Base-by-base conservation (phyloP, 2,329 filamentous ascomycete species). In the Eutypella sp. region DNA sequence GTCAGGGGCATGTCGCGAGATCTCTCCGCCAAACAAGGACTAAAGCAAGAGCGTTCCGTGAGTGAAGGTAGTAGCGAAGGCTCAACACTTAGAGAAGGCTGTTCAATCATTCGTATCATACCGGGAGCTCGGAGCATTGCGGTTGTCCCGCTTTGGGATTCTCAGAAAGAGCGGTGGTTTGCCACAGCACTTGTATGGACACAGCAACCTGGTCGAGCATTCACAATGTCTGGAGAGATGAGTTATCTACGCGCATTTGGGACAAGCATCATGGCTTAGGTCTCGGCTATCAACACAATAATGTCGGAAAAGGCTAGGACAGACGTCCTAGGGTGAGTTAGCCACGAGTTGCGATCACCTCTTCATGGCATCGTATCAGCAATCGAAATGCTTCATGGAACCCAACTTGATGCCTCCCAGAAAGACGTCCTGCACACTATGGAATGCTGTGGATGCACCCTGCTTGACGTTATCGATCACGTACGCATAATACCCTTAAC, bases 271-370 rank as follows among this genome's bases (percentile, higher is more conserved):
- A 80, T 81, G 68, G 70, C 75, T 0, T 79, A 84, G 44, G 64
- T 83, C 1, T 70, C 73, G 0, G 67, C 74, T 2, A 49, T 78
- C 4, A 60, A 69, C 10, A 55, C 64, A 0, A 45, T 61, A 10
- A 56, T 60, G 9, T 65, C 67, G 0, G 68, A 73, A 27, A 71
- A 66, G 43, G 73, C 76, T 25, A 81, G 81, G 56, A 73, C 73
- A 2, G 78, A 82, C 46, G 75, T 81, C 29, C 70, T 84, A 7
- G 75, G 76, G 1, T 81, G 75, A 1, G 72, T 84, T 5, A 80
- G 75, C 3, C 81, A 84, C 54, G 81, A 84, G 56, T 62, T 84
- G 13, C 69, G 81, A 4, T 80, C 75, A 2, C 81, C 81, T 0
- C 64, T 84, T 1, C 80, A 84, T 45, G 81, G 80, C 2, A 74